Evolutionary conservation across 1,284 basidiomycete genomes (phyloP).

Genomic region (Coniferiporia weirii): DNA sequence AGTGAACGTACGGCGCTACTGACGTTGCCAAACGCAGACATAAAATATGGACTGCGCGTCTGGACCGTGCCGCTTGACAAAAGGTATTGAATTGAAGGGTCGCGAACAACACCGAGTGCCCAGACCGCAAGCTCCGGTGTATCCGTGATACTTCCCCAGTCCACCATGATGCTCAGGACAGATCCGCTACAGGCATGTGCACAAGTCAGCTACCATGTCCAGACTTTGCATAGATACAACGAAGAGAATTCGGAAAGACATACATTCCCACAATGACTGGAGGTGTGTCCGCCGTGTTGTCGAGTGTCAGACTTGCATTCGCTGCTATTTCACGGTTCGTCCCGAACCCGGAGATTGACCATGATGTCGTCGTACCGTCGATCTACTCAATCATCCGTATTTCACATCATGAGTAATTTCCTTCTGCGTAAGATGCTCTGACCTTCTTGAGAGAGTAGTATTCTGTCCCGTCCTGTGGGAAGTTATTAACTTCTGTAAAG

Average conservation of each 20-base stretch:
- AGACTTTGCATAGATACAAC: too few species aligned
- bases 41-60: slow-evolving; percentile 30
- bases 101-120: slow-evolving; percentile 37
- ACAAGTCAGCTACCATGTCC: too few species aligned
- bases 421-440: neutral
- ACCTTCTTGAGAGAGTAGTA: slow-evolving; percentile 32
- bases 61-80: slow-evolving; percentile 21
- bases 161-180: slow-evolving; percentile 31
- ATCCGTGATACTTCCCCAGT: slow-evolving; percentile 25
- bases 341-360: slow-evolving; percentile 4
- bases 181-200: slow-evolving; percentile 20
- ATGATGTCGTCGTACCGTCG: slow-evolving; percentile 6
- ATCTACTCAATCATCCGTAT: neutral
- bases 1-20: neutral
- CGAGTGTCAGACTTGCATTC: neutral
- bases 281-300: neutral
- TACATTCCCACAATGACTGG: slow-evolving; percentile 1
- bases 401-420: neutral
- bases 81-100: slow-evolving; percentile 34
- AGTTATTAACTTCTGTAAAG: slow-evolving; percentile 28
- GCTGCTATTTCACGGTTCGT: neutral
- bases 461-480: slow-evolving; percentile 33
- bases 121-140: slow-evolving; percentile 31
- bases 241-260: neutral
- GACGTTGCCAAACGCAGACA: slow-evolving; percentile 24